phyloP scores from a whole-genome alignment of 192 early-diverging fungal genomes.

The Diversispora epigaea region DNA sequence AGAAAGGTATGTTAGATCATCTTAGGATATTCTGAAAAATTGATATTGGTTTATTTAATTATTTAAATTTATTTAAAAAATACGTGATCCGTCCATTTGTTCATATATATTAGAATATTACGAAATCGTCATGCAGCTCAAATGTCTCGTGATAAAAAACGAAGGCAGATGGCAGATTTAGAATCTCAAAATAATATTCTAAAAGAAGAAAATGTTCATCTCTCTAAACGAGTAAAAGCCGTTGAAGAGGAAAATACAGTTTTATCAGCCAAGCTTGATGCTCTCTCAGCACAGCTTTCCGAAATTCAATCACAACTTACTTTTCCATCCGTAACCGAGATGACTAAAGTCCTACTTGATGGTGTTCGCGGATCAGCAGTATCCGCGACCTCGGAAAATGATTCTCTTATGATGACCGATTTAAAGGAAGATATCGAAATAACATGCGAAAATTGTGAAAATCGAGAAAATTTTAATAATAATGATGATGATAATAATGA shows the following conservation, averaged over 20 bases:
- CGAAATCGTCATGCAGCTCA: conserved; percentile 74
- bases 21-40: neutral
- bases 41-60: too few relatives aligned
- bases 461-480: neutral
- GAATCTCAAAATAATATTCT: conserved; percentile 54
- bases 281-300: conserved; percentile 37
- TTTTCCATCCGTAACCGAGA: conserved; percentile 30
- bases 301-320: conserved; percentile 43
- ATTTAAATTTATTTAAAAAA: too few relatives aligned
- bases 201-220: conserved; percentile 48
- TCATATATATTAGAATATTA: conserved; percentile 52
- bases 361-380: conserved; percentile 56
- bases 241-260: conserved; percentile 52
- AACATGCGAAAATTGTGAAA: neutral
- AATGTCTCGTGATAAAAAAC: conserved; percentile 76
- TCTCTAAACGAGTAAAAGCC: conserved; percentile 50
- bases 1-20: conserved; percentile 5
- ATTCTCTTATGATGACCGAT: conserved; percentile 15
- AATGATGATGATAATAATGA: neutral
- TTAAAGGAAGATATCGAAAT: conserved; percentile 4
- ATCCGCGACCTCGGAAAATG: conserved; percentile 39
- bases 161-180: conserved; percentile 61
- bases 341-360: conserved; percentile 41
- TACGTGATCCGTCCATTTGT: too few relatives aligned
- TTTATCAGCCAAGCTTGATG: conserved; percentile 36